Evolutionary conservation across 164 flowering plant species (phyloP).

Genomic region (Brasenia schreberi): DNA sequence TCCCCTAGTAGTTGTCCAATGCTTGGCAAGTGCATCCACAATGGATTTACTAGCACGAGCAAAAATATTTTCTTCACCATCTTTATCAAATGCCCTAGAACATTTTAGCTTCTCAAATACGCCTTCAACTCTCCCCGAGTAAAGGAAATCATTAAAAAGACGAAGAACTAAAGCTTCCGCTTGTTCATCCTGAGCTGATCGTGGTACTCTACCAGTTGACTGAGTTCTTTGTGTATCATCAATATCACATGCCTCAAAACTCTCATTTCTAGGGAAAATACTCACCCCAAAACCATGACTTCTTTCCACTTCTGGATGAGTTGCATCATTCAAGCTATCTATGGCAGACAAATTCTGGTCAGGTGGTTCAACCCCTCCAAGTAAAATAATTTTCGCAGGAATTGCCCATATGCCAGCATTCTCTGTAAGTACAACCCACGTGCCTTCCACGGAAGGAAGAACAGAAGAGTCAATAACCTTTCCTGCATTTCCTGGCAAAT

Average conservation of each 20-base stretch:
- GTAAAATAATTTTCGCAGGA: slow-evolving; percentile 83
- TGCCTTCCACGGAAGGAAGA: slow-evolving; percentile 69
- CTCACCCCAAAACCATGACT: slow-evolving; percentile 37
- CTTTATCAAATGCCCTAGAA: slow-evolving; percentile 81
- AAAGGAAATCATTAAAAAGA: slow-evolving; percentile 71
- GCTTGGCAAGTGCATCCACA: slow-evolving; percentile 86
- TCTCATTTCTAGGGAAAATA: slow-evolving; percentile 56
- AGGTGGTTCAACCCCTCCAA: slow-evolving; percentile 95
- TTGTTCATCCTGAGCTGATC: slow-evolving; percentile 74
- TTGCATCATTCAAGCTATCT: slow-evolving; percentile 79
- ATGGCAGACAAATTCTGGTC: slow-evolving; percentile 84
- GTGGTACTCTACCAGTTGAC: slow-evolving; percentile 34
- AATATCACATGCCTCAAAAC: slow-evolving; percentile 67
- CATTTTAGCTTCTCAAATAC: slow-evolving; percentile 53
- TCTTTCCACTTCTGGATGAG: slow-evolving; percentile 51
- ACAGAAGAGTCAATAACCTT: slow-evolving; percentile 90
- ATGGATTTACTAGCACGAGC: slow-evolving; percentile 74
- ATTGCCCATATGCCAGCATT: slow-evolving; percentile 96
- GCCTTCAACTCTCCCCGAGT: slow-evolving; percentile 56
- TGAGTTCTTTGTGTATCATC: slow-evolving; percentile 43
- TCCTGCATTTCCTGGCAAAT: slow-evolving; percentile 89
- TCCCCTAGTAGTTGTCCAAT: slow-evolving; percentile 97
- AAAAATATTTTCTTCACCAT: slow-evolving; percentile 76
- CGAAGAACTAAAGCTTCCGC: slow-evolving; percentile 73
- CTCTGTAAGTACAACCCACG: slow-evolving; percentile 85